Evolutionary conservation across 140 eudicot species (phyloP).

Genomic region (Eryngium alpinum): DNA sequence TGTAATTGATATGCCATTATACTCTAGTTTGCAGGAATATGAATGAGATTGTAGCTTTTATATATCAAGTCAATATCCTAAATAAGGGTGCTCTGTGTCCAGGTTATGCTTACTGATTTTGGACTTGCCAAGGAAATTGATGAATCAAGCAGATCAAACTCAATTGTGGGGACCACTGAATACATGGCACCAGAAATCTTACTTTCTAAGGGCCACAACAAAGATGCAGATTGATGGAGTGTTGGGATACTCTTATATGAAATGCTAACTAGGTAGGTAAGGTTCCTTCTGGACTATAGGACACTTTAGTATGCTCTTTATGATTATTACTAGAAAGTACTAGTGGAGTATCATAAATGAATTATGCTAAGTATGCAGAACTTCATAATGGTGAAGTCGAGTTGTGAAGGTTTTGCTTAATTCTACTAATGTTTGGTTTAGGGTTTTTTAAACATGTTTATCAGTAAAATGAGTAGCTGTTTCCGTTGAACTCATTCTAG

Average conservation of each 20-base stretch:
- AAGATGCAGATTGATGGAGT: conserved; percentile 97
- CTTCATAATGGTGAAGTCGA: not conserved
- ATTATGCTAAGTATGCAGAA: too few species aligned
- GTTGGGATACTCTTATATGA: conserved; percentile 83
- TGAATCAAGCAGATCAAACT: conserved; percentile 87
- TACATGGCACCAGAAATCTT: conserved; percentile 93
- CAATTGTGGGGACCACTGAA: conserved; percentile 88
- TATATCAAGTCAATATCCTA: not conserved
- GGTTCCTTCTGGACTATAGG: not conserved
- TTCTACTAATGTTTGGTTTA: not conserved
- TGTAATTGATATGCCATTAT: conserved; percentile 40
- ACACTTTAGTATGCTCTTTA: conserved; percentile 1
- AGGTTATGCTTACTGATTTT: conserved; percentile 93
- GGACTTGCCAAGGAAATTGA: conserved; percentile 91
- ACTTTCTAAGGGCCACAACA: conserved; percentile 78
- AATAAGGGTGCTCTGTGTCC: conserved; percentile 17
- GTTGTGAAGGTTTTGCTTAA: not conserved
- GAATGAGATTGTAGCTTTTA: not conserved
- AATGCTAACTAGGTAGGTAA: conserved; percentile 84
- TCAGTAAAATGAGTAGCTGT: not conserved
- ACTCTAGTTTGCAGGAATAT: conserved; percentile 8
- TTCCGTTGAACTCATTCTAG: not conserved
- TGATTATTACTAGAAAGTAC: too few species aligned
- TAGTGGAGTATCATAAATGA: too few species aligned
- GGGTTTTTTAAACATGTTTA: not conserved